Conservation (phyloP, 1,284 basidiomycete species). For the Sutorius eximius region DNA sequence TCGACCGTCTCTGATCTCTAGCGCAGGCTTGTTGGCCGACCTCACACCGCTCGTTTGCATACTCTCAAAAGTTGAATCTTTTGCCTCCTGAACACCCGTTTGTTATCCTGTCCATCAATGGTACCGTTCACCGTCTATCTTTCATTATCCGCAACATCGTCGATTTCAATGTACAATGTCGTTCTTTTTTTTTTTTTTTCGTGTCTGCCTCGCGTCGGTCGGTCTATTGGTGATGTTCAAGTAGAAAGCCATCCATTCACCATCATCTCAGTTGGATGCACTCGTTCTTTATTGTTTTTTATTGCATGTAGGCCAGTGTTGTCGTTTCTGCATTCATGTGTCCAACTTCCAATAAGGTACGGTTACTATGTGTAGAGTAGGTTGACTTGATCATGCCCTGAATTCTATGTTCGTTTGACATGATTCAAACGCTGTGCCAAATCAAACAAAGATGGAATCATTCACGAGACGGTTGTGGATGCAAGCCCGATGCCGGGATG, state of each 20-base stretch:
- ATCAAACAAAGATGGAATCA: constrained; percentile 2
- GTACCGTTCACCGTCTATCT: constrained; percentile 2
- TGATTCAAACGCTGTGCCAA: not conserved
- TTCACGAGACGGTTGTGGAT: too few species aligned
- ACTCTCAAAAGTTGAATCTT: constrained; percentile 1
- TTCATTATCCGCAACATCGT: constrained; percentile 5
- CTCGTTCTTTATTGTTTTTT: constrained; percentile 12
- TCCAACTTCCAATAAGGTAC: constrained; percentile 4
- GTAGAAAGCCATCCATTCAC: constrained; percentile 16
- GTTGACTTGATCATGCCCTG: not conserved
- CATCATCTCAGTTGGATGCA: constrained; percentile 17
- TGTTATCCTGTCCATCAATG: not conserved
- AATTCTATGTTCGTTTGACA: constrained; percentile 2
- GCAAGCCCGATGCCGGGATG: too few species aligned
- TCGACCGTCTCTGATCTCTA: constrained; percentile 4
- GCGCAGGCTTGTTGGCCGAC: not conserved
- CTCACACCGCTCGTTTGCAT: not conserved
- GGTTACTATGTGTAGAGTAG: constrained; percentile 20
- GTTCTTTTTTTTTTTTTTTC: constrained; percentile 4
- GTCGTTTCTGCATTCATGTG: constrained; percentile 6
- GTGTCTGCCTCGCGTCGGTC: not conserved
- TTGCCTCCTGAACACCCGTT: not conserved
- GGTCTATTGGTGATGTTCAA: constrained; percentile 4
- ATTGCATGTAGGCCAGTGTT: constrained; percentile 21
- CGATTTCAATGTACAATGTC: constrained; percentile 4